A percentile compares a stretch with the other conserved stretches of the same genome.
Conservation (phyloP, 2,329 filamentous ascomycete genomes). For the Emmonsia crescens region DNA sequence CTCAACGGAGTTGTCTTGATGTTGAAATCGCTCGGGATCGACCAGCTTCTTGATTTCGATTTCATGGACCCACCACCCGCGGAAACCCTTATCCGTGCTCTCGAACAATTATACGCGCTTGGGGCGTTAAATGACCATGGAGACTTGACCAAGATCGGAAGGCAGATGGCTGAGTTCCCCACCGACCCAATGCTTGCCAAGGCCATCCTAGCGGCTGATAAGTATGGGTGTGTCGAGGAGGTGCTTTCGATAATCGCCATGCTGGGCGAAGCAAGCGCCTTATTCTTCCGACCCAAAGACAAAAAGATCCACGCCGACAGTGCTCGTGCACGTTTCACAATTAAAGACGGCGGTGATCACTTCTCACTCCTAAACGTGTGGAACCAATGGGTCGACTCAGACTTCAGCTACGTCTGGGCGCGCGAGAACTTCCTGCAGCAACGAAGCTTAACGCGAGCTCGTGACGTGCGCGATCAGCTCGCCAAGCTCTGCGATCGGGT, state of each 20-base stretch:
- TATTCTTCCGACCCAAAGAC: slow-evolving; percentile 93
- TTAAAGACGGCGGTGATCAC: slow-evolving; percentile 86
- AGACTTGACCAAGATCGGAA: slow-evolving; percentile 77
- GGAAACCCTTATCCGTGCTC: slow-evolving; percentile 74
- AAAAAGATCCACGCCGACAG: slow-evolving; percentile 95
- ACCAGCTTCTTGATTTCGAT: slow-evolving; percentile 85
- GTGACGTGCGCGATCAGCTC: slow-evolving; percentile 87
- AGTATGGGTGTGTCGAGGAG: slow-evolving; percentile 87
- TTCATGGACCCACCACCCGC: slow-evolving; percentile 91
- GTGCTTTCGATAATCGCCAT: slow-evolving; percentile 89
- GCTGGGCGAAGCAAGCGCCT: slow-evolving; percentile 73
- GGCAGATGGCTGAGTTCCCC: slow-evolving; percentile 92
- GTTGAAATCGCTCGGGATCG: slow-evolving; percentile 82
- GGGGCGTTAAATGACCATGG: slow-evolving; percentile 82
- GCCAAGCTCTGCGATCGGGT: slow-evolving; percentile 87
- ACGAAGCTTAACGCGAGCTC: slow-evolving; percentile 72
- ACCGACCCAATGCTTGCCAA: slow-evolving; percentile 87
- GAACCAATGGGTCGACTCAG: slow-evolving; percentile 89
- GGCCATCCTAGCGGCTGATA: slow-evolving; percentile 75
- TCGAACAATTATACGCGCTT: slow-evolving; percentile 85
- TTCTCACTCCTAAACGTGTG: slow-evolving; percentile 82
- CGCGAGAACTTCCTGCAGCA: slow-evolving; percentile 92
- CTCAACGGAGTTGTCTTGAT: slow-evolving; percentile 74
- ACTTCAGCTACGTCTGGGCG: slow-evolving; percentile 79
- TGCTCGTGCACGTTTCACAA: slow-evolving; percentile 75